phyloP scores from a whole-genome alignment of 192 early-diverging fungal species.

The Coemansia sp. region DNA sequence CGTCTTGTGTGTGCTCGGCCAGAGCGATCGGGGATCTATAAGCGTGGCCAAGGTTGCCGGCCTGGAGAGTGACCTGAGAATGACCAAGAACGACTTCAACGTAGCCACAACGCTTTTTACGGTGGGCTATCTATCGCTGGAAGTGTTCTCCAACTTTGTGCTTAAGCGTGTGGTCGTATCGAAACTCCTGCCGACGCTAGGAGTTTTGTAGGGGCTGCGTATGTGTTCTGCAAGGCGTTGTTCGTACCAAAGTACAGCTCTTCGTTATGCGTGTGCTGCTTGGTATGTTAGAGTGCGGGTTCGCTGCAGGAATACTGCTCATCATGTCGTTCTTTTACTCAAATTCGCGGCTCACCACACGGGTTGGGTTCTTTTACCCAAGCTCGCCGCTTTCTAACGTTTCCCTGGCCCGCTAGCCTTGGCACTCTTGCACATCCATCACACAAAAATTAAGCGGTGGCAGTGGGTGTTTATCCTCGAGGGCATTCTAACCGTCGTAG shows the following conservation, averaged over 20 bases:
- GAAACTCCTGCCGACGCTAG: slow-evolving; percentile 38
- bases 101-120: slow-evolving; percentile 46
- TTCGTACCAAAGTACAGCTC: slow-evolving; percentile 35
- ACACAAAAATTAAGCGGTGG: slow-evolving; percentile 46
- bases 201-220: slow-evolving; percentile 46
- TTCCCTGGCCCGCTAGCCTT: slow-evolving; percentile 47
- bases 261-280: slow-evolving; percentile 41
- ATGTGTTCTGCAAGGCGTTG: slow-evolving; percentile 42
- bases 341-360: slow-evolving; percentile 19
- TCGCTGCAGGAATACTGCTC: slow-evolving; percentile 36
- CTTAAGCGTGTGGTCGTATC: slow-evolving; percentile 44
- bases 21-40: slow-evolving; percentile 48
- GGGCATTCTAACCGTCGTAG: slow-evolving; percentile 36
- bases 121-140: slow-evolving; percentile 42
- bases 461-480: slow-evolving; percentile 56
- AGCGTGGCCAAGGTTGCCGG: slow-evolving; percentile 53
- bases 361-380: slow-evolving; percentile 37
- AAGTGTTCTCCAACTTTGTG: slow-evolving; percentile 51
- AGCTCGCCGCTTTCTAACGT: slow-evolving; percentile 45
- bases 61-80: slow-evolving; percentile 43
- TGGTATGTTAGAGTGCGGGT: slow-evolving; percentile 50
- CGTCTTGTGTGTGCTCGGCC: slow-evolving; percentile 36
- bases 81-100: slow-evolving; percentile 51
- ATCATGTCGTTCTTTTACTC: slow-evolving; percentile 52
- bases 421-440: slow-evolving; percentile 43